phyloP scores from a whole-genome alignment of 2,329 filamentous ascomycete species.

The Lasiodiplodia gonubiensis region DNA sequence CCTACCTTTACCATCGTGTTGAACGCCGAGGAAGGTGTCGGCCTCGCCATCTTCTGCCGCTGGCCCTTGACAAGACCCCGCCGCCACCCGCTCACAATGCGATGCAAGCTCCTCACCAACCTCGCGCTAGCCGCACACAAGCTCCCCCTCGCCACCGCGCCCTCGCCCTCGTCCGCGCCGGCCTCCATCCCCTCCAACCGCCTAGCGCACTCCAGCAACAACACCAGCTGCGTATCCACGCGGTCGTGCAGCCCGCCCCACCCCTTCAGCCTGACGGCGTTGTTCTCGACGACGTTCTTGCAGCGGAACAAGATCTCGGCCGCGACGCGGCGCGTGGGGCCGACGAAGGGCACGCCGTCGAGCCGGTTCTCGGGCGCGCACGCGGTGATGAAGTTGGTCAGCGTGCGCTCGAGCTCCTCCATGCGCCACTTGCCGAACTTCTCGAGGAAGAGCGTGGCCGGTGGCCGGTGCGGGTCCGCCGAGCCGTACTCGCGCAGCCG shows the following conservation, averaged over 20 bases:
- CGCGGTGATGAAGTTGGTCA: conserved; percentile 29
- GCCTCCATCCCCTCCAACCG: conserved; percentile 23
- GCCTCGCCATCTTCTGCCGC: too few species aligned
- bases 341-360: conserved; percentile 22
- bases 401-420: conserved; percentile 24
- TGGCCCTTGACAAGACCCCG: not conserved
- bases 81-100: not conserved
- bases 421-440: conserved; percentile 29
- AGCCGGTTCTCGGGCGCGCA: conserved; percentile 18
- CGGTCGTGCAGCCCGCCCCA: conserved; percentile 31
- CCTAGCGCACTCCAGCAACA: conserved; percentile 30
- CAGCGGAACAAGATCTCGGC: conserved; percentile 25
- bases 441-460: conserved; percentile 26
- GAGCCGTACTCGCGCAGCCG: not conserved
- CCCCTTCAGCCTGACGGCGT: conserved; percentile 32
- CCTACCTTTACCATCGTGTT: not conserved
- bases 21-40: not conserved
- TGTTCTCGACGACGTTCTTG: conserved; percentile 32
- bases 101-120: not conserved
- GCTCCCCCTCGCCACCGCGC: not conserved
- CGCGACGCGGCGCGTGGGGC: conserved; percentile 13
- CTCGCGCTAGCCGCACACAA: not conserved
- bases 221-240: conserved; percentile 29
- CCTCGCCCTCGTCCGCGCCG: not conserved
- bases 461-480: not conserved